Conservation (phyloP, 768 basidiomycete species). For the Pseudohyphozyma bogoriensis region DNA sequence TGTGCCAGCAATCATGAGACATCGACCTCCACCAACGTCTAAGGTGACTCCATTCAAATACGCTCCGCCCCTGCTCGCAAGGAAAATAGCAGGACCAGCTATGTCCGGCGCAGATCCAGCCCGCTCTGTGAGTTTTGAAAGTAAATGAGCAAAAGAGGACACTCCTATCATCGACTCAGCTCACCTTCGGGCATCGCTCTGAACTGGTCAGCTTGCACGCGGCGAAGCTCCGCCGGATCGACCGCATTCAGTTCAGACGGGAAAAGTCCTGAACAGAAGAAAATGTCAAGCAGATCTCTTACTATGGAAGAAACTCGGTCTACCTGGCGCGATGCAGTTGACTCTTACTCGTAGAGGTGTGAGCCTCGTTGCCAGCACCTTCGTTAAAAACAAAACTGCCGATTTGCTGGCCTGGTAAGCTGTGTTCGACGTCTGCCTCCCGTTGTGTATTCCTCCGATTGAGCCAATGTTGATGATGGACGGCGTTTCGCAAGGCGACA, state of each 20-base stretch:
- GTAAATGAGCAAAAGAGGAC: too few relatives aligned
- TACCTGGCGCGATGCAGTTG: conserved; percentile 1
- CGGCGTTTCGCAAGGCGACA: neutral
- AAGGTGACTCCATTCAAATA: conserved; percentile 3
- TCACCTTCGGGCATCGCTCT: conserved; percentile 2
- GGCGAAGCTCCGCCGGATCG: neutral
- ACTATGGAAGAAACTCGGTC: neutral
- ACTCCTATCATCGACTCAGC: neutral
- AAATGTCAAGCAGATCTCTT: neutral
- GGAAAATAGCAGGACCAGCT: neutral
- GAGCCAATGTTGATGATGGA: neutral
- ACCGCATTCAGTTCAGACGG: neutral
- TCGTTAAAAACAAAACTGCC: neutral
- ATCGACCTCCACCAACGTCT: neutral
- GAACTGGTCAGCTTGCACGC: neutral
- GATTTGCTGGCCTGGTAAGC: neutral
- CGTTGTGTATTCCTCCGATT: neutral
- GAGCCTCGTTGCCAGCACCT: neutral
- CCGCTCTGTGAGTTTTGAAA: neutral
- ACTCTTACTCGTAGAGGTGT: neutral
- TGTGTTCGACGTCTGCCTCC: too few relatives aligned
- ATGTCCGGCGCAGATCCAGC: neutral
- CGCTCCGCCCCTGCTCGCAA: neutral
- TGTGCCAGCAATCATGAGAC: too few relatives aligned
- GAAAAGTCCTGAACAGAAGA: neutral